Base-by-base conservation (phyloP, 805 yeast genomes). In the Millerago galiae region DNA sequence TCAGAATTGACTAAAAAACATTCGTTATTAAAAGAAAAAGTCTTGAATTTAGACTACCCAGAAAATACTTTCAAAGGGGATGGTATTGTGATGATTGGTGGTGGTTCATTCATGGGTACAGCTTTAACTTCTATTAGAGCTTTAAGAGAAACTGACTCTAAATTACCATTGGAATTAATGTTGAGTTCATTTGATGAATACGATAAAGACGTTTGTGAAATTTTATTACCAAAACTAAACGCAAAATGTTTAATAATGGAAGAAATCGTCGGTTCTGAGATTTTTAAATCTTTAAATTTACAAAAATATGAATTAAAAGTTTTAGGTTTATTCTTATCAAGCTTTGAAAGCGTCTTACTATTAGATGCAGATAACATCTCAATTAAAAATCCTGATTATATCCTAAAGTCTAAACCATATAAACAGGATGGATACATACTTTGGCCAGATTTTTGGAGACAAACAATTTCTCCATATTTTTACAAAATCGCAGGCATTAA, bases 391-490 rank as follows among this genome's bases (percentile, higher is more conserved):
- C 74, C 74, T 5, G 81, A 75, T 47, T 62, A 61, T 44, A 61
- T 79, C 35, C 69, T 80, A 35, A 61, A 61, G 1, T 68, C 75
- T 30, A 58, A 64, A n/a, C 61, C 69, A 12, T 80, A 63, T 59
- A 55, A 57, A 40, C 60, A 70, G 24, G 63, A 59, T 13, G 72
- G 75, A 1, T 60, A 79, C 41, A 60, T 79, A n/a, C 49, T 79
- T 17, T 80, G 86, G 85, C 85, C 85, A 4, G 85, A 80, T 59
- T 74, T 75, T 41, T 80, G 86, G 86, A 70, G 80, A 15, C 68
- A 84, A 54, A 77, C 85, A 8, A 79, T 84, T 21, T 75, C 77
- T 46, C 86, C 86, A 16, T 62, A 63, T 37, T 77, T 63, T 51
- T 77, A 75, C 52, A 73, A 75, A 15, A 75, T 79, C 45, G 74